Percentiles rank a stretch among this genome's conserved stretches.
Evolutionary conservation across 164 flowering plant species (phyloP).

Genomic region (Nymphaea colorata): DNA sequence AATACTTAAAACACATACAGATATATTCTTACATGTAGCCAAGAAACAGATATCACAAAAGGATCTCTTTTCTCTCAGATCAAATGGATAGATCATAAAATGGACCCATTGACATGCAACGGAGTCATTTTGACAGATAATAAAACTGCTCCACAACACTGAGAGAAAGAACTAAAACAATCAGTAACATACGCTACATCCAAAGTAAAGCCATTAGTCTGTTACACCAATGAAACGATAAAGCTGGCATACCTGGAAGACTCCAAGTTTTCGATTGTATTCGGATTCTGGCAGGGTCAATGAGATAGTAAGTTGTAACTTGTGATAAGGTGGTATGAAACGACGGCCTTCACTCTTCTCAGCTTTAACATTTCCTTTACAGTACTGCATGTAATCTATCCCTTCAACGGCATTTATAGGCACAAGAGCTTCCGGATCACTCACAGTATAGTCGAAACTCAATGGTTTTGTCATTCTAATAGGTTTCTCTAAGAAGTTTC

Average conservation of each 20-base stretch:
- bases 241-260: constrained; percentile 36
- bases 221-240: neutral
- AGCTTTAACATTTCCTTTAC: constrained; percentile 22
- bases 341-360: constrained; percentile 12
- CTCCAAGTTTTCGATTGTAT: constrained; percentile 46
- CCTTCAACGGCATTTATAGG: constrained; percentile 29
- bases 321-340: constrained; percentile 43
- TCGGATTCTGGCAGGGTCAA: constrained; percentile 69
- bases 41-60: no score
- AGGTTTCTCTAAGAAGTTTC: constrained; percentile 55
- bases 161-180: no score
- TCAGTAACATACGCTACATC: no score
- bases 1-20: no score
- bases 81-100: no score
- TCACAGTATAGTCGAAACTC: constrained; percentile 73
- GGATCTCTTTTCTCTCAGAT: no score
- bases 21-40: no score
- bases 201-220: no score
- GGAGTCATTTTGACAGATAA: no score
- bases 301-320: constrained; percentile 38
- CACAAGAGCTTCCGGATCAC: constrained; percentile 55
- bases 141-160: no score
- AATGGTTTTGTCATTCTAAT: constrained; percentile 32
- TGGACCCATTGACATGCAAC: no score
- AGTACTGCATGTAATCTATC: constrained; percentile 18